Conservation (phyloP, 2,329 filamentous ascomycete genomes). For the Albophoma yamanashiensis region DNA sequence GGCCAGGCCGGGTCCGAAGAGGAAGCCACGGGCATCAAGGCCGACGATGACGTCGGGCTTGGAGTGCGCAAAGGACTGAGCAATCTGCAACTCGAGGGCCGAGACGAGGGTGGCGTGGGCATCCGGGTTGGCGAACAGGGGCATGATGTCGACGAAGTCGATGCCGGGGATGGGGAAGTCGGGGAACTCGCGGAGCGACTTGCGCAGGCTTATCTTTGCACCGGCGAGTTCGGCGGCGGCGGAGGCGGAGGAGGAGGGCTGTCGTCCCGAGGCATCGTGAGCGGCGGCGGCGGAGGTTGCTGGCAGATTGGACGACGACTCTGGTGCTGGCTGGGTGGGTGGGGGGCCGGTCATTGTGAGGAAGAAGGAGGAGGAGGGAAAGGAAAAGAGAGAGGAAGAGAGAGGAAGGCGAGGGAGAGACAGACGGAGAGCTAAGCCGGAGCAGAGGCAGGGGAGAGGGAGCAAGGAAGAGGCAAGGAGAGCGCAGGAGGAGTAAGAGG, state of each 20-base stretch:
- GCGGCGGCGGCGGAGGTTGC: slow-evolving; percentile 18
- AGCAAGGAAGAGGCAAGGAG: slow-evolving; percentile 7
- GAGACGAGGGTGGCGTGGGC: slow-evolving; percentile 70
- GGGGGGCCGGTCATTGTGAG: slow-evolving; percentile 23
- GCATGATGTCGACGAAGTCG: slow-evolving; percentile 96
- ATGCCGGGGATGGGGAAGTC: slow-evolving; percentile 92
- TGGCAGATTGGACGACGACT: slow-evolving; percentile 9
- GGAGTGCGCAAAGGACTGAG: slow-evolving; percentile 45
- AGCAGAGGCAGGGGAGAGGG: slow-evolving; percentile 6
- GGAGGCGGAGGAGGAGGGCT: slow-evolving; percentile 52
- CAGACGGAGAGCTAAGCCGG: slow-evolving; percentile 13
- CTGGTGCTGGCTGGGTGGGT: slow-evolving; percentile 11
- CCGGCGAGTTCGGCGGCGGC: slow-evolving; percentile 53
- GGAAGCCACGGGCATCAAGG: slow-evolving; percentile 86
- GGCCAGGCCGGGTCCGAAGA: slow-evolving; percentile 86
- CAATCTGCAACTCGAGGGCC: slow-evolving; percentile 76
- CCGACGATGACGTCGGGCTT: slow-evolving; percentile 87
- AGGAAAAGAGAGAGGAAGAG: slow-evolving; percentile 5
- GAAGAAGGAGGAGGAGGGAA: slow-evolving; percentile 13
- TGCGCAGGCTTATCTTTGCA: slow-evolving; percentile 61
- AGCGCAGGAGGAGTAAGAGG: slow-evolving; percentile 13
- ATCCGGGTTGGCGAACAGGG: slow-evolving; percentile 71
- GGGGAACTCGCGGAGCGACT: slow-evolving; percentile 70
- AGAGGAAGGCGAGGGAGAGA: slow-evolving; percentile 13
- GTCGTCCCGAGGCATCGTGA: slow-evolving; percentile 52